Evolutionary conservation across 345 rosid genomes (phyloP).

Genomic region (Lepidium aucheri): DNA sequence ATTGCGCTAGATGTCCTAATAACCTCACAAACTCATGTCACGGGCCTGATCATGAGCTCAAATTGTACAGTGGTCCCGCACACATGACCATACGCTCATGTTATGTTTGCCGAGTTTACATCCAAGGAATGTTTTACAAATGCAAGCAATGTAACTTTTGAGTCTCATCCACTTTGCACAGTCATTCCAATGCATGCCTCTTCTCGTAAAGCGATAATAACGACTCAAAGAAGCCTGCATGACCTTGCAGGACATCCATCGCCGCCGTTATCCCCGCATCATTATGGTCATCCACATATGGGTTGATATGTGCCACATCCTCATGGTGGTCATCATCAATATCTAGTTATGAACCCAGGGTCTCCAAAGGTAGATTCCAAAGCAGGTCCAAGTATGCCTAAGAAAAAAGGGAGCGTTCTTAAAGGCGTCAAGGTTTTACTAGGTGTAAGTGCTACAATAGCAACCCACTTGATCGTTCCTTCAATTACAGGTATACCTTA

Average conservation of each 20-base stretch:
- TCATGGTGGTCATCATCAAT: not conserved
- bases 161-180: constrained; percentile 37
- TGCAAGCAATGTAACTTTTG: constrained; percentile 31
- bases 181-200: constrained; percentile 13
- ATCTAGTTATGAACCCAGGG: not conserved
- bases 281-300: not conserved
- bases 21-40: constrained; percentile 27
- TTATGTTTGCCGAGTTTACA: constrained; percentile 19
- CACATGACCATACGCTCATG: constrained; percentile 16
- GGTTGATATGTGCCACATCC: not conserved
- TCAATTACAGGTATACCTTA: not conserved
- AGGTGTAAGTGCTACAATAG: not conserved
- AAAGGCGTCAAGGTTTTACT: not conserved
- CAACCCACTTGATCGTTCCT: not conserved
- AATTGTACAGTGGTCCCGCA: not conserved
- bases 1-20: constrained; percentile 25
- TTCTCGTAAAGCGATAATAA: not conserved
- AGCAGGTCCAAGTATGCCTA: not conserved
- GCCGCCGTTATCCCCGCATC: no score
- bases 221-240: no score
- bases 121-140: constrained; percentile 32
- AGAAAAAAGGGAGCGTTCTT: not conserved
- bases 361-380: not conserved
- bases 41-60: constrained; percentile 20
- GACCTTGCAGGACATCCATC: no score